Percentiles rank a stretch among this genome's conserved stretches.
phyloP scores from a whole-genome alignment of 768 basidiomycete genomes.

The Podaxis carcinomalis region DNA sequence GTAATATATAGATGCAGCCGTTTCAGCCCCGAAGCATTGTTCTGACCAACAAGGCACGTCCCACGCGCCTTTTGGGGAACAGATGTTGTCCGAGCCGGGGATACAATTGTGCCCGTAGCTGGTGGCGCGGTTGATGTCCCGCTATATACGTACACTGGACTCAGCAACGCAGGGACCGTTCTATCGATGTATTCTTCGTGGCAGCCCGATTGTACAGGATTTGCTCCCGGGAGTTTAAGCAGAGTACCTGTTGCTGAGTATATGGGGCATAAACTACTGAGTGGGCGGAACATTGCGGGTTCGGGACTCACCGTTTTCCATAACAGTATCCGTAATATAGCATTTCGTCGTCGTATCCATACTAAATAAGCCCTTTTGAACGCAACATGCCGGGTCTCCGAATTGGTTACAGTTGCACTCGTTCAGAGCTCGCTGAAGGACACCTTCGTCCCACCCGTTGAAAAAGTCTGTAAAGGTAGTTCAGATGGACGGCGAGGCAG shows the following conservation, averaged over 20 bases:
- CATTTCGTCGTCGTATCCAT: slow-evolving; percentile 26
- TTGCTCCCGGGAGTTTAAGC: slow-evolving; percentile 1
- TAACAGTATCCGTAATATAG: slow-evolving; percentile 28
- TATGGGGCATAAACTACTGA: background rate
- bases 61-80: background rate
- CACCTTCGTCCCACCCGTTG: slow-evolving; percentile 45
- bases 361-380: slow-evolving; percentile 28
- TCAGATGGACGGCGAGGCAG: background rate
- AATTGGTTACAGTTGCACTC: slow-evolving; percentile 34
- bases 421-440: slow-evolving; percentile 41
- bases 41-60: slow-evolving; percentile 1
- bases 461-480: slow-evolving; percentile 25
- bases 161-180: background rate
- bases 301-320: slow-evolving; percentile 25
- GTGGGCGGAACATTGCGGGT: background rate
- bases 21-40: background rate
- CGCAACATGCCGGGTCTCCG: slow-evolving; percentile 30
- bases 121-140: background rate
- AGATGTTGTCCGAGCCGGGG: background rate
- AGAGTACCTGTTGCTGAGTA: slow-evolving; percentile 8
- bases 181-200: slow-evolving; percentile 5
- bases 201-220: slow-evolving; percentile 11
- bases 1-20: background rate
- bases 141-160: slow-evolving; percentile 11
- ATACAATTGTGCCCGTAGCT: background rate